Evolutionary conservation across 805 yeast species (phyloP), one percentile per base, ranked within the genome.

Genomic region (Tanozyma kutaoensis): DNA sequence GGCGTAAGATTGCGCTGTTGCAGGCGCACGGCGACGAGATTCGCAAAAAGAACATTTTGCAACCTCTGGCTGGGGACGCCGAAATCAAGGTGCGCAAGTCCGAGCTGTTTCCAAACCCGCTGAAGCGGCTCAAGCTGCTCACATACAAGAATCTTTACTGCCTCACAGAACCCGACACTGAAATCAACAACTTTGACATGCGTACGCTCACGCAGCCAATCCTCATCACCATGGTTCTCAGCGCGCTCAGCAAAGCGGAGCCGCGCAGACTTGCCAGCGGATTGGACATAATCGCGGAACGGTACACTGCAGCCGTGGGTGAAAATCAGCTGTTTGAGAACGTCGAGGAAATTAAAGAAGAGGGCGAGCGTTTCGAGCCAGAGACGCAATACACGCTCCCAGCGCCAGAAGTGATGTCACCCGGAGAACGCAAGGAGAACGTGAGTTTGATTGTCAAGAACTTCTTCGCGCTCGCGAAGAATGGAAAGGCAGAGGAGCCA

Each of bases 151-250:
- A 74, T 11, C 53, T 86, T 23, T 91, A 70, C 46, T 69, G 76
- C 15, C 61, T 88, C 32, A 74, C 78, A 10, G 72, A 69, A 22
- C 55, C 72, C 18, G 51, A 57, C 22, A 15, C 17, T 11, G 74
- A 75, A 26, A 54, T 81, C 31, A 64, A 71, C 18, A 63, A 64
- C 21, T 77, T 82, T 43, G 88, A 88, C 46, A 68, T 82, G 29
- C 62, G 81, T 2, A 55, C 69, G 8, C 55, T 91, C 6, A 77
- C 91, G 4, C 66, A 66, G 14, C 70, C 72, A 27, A 59, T 77
- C 1, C 64, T 85, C 30, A 65, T 64, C 14, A 64, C 69, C 24
- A 75, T 76, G 65, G 81, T 76, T 11, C 55, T 69, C 30, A 66
- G 69, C 2, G 84, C 94, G 0, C 56, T 91, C 30, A 55, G 62